A percentile compares a stretch with the other conserved stretches of the same genome.
These are phyloP conservation scores for Colletotrichum brevisporum DNA, from an alignment of 2,329 filamentous ascomycete genomes.

Conservation along the genomic window DNA sequence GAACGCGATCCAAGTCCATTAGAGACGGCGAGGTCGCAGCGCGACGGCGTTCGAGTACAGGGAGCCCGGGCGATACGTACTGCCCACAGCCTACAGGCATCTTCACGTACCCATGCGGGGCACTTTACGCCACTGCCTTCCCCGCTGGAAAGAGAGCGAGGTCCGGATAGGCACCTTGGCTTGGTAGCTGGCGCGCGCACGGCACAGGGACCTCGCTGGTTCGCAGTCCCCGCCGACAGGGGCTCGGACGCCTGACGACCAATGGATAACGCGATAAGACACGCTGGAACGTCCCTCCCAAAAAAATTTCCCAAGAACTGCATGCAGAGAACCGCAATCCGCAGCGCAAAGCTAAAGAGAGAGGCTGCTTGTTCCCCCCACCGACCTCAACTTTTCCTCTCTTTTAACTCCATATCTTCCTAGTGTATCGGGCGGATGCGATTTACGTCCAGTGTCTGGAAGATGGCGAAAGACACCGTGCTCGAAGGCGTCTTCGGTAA, in stretches of 20 bases:
- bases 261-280: slow-evolving; percentile 40
- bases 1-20: slow-evolving; percentile 34
- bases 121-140: slow-evolving; percentile 9
- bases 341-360: slow-evolving; percentile 38
- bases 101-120: slow-evolving; percentile 27
- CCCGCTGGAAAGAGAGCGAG: not conserved
- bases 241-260: slow-evolving; percentile 10
- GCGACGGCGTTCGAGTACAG: not conserved
- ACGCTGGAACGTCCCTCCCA: slow-evolving; percentile 30
- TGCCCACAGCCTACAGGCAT: not conserved
- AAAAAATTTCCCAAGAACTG: slow-evolving; percentile 37
- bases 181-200: not conserved
- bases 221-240: slow-evolving; percentile 14
- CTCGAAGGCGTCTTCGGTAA: slow-evolving; percentile 72
- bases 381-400: slow-evolving; percentile 5
- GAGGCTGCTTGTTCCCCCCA: slow-evolving; percentile 19
- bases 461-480: slow-evolving; percentile 68
- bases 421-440: slow-evolving; percentile 48
- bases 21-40: slow-evolving; percentile 16
- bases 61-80: not conserved
- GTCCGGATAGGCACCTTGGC: not conserved
- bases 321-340: slow-evolving; percentile 34
- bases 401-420: slow-evolving; percentile 5
- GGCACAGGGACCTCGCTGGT: slow-evolving; percentile 32
- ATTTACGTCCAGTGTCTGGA: slow-evolving; percentile 51